phyloP scores from a whole-genome alignment of 352 stramenopile species.

The Blastocystis sp. region DNA sequence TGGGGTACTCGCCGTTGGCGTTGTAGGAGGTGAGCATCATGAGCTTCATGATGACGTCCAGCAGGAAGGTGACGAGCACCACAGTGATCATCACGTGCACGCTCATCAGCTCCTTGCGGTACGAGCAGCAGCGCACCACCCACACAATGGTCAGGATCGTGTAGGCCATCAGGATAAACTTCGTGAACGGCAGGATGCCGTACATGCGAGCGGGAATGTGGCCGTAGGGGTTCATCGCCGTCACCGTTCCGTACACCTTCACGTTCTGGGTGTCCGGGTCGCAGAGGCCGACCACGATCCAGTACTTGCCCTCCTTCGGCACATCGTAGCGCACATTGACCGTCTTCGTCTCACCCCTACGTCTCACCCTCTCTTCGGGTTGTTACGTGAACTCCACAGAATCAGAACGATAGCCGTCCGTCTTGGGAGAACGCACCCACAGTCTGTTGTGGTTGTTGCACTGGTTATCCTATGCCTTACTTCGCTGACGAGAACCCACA shows the following conservation, averaged over 20 bases:
- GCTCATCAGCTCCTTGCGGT: conserved; percentile 68
- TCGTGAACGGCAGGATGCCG: conserved; percentile 65
- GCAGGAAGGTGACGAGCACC: conserved; percentile 47
- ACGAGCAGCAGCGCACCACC: conserved; percentile 60
- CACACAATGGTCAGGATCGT: conserved; percentile 45
- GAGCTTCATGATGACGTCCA: conserved; percentile 50
- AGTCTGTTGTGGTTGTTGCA: conserved; percentile 50
- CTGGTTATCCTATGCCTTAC: conserved; percentile 43
- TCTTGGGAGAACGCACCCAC: neutral
- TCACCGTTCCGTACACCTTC: conserved; percentile 14
- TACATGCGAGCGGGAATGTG: conserved; percentile 65
- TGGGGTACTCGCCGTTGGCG: conserved; percentile 2
- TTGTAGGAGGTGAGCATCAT: conserved; percentile 53
- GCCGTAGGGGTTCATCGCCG: conserved; percentile 67
- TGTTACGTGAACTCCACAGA: conserved; percentile 25
- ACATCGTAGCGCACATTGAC: conserved; percentile 57
- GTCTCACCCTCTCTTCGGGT: neutral
- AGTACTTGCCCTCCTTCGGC: conserved; percentile 67
- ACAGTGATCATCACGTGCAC: conserved; percentile 68
- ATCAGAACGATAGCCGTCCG: neutral
- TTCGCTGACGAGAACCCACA: neutral
- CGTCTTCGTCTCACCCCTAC: conserved; percentile 55
- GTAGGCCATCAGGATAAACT: conserved; percentile 47
- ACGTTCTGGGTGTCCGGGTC: conserved; percentile 54
- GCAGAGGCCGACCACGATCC: conserved; percentile 59